Percentiles rank a stretch among this genome's conserved stretches.
phyloP scores from a whole-genome alignment of 805 yeast genomes.

The Jamesozyma gamospora region DNA sequence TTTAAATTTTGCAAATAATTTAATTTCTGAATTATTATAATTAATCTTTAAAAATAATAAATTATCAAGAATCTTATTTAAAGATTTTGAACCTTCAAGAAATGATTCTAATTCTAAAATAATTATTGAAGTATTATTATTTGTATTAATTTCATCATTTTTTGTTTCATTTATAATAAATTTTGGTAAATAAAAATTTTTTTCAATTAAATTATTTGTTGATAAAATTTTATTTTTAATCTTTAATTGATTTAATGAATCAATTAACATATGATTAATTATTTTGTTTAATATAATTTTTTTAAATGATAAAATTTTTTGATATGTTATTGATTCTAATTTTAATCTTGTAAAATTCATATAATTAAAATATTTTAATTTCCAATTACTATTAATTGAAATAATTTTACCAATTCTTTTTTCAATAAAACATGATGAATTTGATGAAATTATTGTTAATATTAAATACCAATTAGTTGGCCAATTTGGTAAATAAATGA shows the following conservation, averaged over 20 bases:
- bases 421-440: conserved; percentile 25
- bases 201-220: conserved; percentile 5
- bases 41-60: conserved; percentile 27
- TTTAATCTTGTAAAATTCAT: conserved; percentile 17
- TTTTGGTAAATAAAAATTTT: conserved; percentile 12
- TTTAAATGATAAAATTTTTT: conserved; percentile 24
- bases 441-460: conserved; percentile 26
- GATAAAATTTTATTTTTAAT: conserved; percentile 23
- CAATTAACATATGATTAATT: conserved; percentile 29
- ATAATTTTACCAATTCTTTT: conserved; percentile 27
- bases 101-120: conserved; percentile 25
- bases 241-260: conserved; percentile 27
- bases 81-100: conserved; percentile 22
- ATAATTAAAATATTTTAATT: conserved; percentile 23
- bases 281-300: conserved; percentile 26
- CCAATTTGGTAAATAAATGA: conserved; percentile 28
- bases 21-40: conserved; percentile 22
- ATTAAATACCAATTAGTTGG: conserved; percentile 30
- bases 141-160: neutral
- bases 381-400: conserved; percentile 26
- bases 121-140: conserved; percentile 18
- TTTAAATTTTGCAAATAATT: conserved; percentile 26
- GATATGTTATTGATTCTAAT: conserved; percentile 28
- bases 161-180: conserved; percentile 11
- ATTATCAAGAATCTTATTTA: conserved; percentile 21